phyloP scores from a whole-genome alignment of 2,329 filamentous ascomycete genomes.

The Acarospora socialis region DNA sequence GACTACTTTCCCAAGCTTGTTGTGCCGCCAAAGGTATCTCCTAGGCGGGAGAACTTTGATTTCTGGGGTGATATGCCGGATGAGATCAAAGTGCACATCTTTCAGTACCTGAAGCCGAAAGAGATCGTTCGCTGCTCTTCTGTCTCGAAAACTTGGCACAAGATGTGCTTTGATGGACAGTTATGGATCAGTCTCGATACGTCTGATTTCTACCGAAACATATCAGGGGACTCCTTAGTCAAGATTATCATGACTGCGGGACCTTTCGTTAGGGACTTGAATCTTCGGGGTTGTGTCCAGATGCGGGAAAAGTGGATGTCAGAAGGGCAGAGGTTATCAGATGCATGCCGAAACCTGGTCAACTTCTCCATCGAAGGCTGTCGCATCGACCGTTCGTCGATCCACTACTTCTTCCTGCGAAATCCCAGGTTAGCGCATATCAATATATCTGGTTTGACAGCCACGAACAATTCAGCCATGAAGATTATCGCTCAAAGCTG shows the following conservation, averaged over 20 bases:
- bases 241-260: slow-evolving; percentile 76
- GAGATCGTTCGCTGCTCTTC: slow-evolving; percentile 67
- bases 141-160: slow-evolving; percentile 65
- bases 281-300: slow-evolving; percentile 82
- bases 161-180: slow-evolving; percentile 85
- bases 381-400: slow-evolving; percentile 62
- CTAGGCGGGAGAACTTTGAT: slow-evolving; percentile 36
- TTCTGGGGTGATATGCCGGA: slow-evolving; percentile 72
- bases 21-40: slow-evolving; percentile 18
- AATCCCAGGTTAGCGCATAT: slow-evolving; percentile 70
- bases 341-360: slow-evolving; percentile 72
- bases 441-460: slow-evolving; percentile 69
- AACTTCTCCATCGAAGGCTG: slow-evolving; percentile 84
- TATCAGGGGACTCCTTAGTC: slow-evolving; percentile 68
- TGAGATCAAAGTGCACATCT: slow-evolving; percentile 66
- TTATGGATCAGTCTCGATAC: slow-evolving; percentile 78
- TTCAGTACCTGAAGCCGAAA: slow-evolving; percentile 62
- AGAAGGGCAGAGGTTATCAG: slow-evolving; percentile 54
- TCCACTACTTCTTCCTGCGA: slow-evolving; percentile 63
- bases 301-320: slow-evolving; percentile 66
- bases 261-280: slow-evolving; percentile 80
- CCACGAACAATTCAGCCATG: slow-evolving; percentile 72
- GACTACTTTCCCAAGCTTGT: slow-evolving; percentile 32
- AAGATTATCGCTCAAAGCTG: slow-evolving; percentile 73
- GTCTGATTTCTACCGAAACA: slow-evolving; percentile 73